Percentiles rank a stretch among this genome's conserved stretches.
Conservation (phyloP, 1,284 basidiomycete genomes). For the Mycosarcoma maydis region DNA sequence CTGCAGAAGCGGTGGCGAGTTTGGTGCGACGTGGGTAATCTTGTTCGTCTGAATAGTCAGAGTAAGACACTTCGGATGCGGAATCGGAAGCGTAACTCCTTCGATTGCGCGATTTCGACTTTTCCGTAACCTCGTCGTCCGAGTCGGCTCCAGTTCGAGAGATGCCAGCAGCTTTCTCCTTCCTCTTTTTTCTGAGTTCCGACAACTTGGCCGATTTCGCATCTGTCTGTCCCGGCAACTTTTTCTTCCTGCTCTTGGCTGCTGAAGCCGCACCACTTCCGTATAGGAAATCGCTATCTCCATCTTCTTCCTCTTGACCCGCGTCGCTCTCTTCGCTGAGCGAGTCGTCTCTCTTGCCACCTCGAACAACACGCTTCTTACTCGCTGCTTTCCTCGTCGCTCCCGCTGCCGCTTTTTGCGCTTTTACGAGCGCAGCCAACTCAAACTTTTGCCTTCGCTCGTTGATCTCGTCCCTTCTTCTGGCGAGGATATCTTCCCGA, state of each 20-base stretch:
- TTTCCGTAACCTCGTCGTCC: constrained; percentile 33
- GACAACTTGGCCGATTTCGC: constrained; percentile 52
- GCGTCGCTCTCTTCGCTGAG: constrained; percentile 65
- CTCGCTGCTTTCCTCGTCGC: constrained; percentile 35
- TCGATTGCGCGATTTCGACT: constrained; percentile 8
- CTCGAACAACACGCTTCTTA: constrained; percentile 20
- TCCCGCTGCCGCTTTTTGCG: constrained; percentile 70
- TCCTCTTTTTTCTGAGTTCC: constrained; percentile 51
- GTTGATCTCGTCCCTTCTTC: constrained; percentile 82
- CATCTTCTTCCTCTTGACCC: constrained; percentile 74
- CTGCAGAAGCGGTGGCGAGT: neutral
- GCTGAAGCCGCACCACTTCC: constrained; percentile 75
- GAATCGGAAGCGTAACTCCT: constrained; percentile 12
- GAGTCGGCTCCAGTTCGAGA: constrained; percentile 7
- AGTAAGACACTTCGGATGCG: constrained; percentile 11
- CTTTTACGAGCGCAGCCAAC: constrained; percentile 79
- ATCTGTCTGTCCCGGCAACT: constrained; percentile 67
- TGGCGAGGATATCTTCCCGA: constrained; percentile 83
- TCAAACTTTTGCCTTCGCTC: constrained; percentile 78
- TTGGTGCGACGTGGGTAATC: constrained; percentile 15
- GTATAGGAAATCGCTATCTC: constrained; percentile 72
- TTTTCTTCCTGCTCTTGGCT: constrained; percentile 83
- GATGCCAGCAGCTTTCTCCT: constrained; percentile 46
- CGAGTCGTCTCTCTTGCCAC: constrained; percentile 15
- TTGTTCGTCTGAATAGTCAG: constrained; percentile 54